Base-by-base conservation (phyloP, 73 alveolate genomes). In the Paramecium bursaria region DNA sequence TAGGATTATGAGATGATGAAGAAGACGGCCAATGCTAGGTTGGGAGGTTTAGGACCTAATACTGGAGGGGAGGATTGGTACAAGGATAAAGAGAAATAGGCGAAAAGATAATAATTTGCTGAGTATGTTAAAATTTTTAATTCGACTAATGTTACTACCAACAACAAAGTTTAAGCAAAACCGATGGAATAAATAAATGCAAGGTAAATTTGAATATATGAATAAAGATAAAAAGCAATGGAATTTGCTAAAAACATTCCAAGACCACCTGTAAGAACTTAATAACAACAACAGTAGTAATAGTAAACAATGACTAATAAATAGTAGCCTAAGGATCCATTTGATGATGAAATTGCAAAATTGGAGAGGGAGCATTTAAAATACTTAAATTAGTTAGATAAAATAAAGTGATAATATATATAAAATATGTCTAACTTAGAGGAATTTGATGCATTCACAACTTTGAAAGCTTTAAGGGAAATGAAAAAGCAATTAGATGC, bases 21-120 rank as follows among this genome's bases (percentile, higher is more conserved):
- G 73, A 52, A 91, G 74, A 89, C 93, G 14, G 91, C 90, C 10
- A 48, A 77, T 42, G 30, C 87, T 11, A 95, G 89, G 51, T 75
- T 94, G 86, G 99, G 99, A 29, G 98, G 98, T 3, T 88, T 95
- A 26, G 99, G 99, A 4, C 98, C 99, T 4, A 95, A 95, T 87
- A 87, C 92, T 14, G 97, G 98, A 22, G 93, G 98, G 3, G 96
- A 95, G 19, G 98, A 95, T 44, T 95, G 99, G 99, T 91, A 86
- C 74, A 57, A 76, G 35, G 94, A 92, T 48, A 94, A 91, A 74
- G 87, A 82, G 47, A 92, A 92, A 86, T 53, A 75, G 88, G 90
- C 87, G 85, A 79, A 85, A 88, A 75, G 86, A 87, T 48, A 53
- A 48, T 90, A 87, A 75, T 94, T 90, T 87, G 94, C 98, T 46